Percentiles rank a stretch among this genome's conserved stretches.
phyloP scores from a whole-genome alignment of 768 basidiomycete genomes.

The Russula foetens region DNA sequence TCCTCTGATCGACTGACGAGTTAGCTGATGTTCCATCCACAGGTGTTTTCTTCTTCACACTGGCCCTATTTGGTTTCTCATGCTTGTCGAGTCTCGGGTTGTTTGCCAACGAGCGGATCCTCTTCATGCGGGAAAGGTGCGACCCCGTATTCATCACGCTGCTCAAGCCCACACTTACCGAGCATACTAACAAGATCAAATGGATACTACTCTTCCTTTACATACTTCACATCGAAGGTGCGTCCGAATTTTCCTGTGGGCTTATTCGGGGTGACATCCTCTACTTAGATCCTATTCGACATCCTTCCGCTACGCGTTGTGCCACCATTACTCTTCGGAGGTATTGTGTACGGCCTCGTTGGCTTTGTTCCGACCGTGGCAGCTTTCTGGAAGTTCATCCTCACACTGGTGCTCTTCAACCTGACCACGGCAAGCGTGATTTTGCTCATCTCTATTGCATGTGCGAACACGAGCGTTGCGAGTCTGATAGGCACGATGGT shows the following conservation, averaged over 20 bases:
- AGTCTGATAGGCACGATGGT: slow-evolving; percentile 90
- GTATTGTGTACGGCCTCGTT: slow-evolving; percentile 90
- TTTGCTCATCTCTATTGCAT: slow-evolving; percentile 81
- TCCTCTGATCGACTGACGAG: background rate
- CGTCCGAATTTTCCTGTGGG: background rate
- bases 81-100: slow-evolving; percentile 89
- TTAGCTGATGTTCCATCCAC: slow-evolving; percentile 5
- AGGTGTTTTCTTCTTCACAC: slow-evolving; percentile 95
- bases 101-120: slow-evolving; percentile 89
- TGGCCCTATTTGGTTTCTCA: slow-evolving; percentile 96
- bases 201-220: slow-evolving; percentile 95
- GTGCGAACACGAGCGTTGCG: slow-evolving; percentile 80
- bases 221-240: slow-evolving; percentile 94
- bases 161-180: background rate
- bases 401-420: slow-evolving; percentile 94
- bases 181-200: slow-evolving; percentile 55
- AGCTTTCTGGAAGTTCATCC: slow-evolving; percentile 97
- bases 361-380: slow-evolving; percentile 88
- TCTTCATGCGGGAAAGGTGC: slow-evolving; percentile 98
- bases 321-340: slow-evolving; percentile 91
- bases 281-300: slow-evolving; percentile 78
- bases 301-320: slow-evolving; percentile 91
- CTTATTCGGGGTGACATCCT: background rate
- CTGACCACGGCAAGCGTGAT: slow-evolving; percentile 91
- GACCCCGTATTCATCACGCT: slow-evolving; percentile 14